These are phyloP conservation scores for Trichoderma pleuroti DNA, from an alignment of 2,329 filamentous ascomycete genomes.

Conservation along the genomic window DNA sequence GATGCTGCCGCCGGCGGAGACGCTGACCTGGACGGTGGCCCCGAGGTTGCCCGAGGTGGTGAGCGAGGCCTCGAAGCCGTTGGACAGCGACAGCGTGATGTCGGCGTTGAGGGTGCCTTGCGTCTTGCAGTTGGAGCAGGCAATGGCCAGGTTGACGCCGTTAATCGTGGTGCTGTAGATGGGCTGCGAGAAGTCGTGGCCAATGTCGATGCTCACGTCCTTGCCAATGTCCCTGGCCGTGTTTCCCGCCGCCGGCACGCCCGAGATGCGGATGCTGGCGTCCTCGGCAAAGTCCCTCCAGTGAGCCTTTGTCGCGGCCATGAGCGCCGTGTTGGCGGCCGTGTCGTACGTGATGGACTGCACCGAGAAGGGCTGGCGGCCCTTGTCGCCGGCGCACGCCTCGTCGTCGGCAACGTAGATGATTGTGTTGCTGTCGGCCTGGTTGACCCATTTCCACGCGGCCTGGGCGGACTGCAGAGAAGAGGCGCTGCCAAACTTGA, in stretches of 20 bases:
- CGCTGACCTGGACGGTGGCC: not conserved
- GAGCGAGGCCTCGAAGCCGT: conserved; percentile 9
- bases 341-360: conserved; percentile 11
- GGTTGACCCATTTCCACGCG: conserved; percentile 16
- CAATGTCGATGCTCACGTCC: not conserved
- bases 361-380: conserved; percentile 15
- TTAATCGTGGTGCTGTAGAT: conserved; percentile 2
- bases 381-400: conserved; percentile 8
- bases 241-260: not conserved
- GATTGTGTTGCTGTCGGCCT: not conserved
- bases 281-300: conserved; percentile 12
- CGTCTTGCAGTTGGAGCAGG: conserved; percentile 15
- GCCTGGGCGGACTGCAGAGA: not conserved
- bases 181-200: conserved; percentile 2
- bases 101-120: not conserved
- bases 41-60: conserved; percentile 12
- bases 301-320: not conserved
- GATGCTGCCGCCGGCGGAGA: conserved; percentile 5
- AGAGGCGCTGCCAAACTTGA: conserved; percentile 8
- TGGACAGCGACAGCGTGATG: conserved; percentile 6
- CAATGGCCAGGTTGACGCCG: not conserved
- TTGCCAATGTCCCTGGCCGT: not conserved
- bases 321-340: not conserved
- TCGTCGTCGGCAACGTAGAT: conserved; percentile 13
- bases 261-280: conserved; percentile 9